Evolutionary conservation across 2,329 filamentous ascomycete genomes (phyloP), one percentile per base, ranked within the genome.

Genomic region (Neofusicoccum sp.): DNA sequence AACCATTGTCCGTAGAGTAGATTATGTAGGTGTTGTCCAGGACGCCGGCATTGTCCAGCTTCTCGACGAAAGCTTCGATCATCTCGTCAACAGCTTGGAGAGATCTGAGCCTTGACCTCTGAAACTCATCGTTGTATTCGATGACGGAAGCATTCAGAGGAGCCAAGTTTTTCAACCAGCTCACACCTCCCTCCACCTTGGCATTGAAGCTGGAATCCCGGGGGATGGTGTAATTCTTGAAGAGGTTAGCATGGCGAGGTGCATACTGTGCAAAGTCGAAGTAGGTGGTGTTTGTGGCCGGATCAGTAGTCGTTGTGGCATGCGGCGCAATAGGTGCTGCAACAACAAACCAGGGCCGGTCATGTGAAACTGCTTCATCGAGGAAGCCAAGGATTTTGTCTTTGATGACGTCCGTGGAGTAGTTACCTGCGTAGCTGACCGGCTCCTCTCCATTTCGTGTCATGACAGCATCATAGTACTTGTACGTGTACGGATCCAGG

Each of bases 301-400:
- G 80, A 14, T 88, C 77, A 0, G 86, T 86, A 0, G 78, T 77
- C 4, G 78, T 75, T 0, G 56, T 59, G 33, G 44, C n/a, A 28
- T 91, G 89, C 0, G 89, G 88, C 0, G 84, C 87, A 5, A 87
- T 80, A 0, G 88, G 89, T 0, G 88, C 84, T 7, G 89, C 78
- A 0, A 80, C 81, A 3, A 91, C 70, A 68, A 91, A 90, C 73
- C 90, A 91, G 0, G 89, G 89, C 14, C 80, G 77, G 0, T 78
- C 72, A 0, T 78, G 75, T 0, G 74, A 69, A 2, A 86, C 75
- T 0, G 84, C 88, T 54, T 89, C 82, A 2, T 86, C 80, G 0
- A 91, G 72, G 45, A 90, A 84, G 0, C 80, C 84, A 6, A 82
- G 76, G 0, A 86, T 82, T 63, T 87, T 85, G 3, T 82, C 68